Base-by-base conservation (phyloP, 805 yeast genomes). In the Saccharomyces paradoxus region DNA sequence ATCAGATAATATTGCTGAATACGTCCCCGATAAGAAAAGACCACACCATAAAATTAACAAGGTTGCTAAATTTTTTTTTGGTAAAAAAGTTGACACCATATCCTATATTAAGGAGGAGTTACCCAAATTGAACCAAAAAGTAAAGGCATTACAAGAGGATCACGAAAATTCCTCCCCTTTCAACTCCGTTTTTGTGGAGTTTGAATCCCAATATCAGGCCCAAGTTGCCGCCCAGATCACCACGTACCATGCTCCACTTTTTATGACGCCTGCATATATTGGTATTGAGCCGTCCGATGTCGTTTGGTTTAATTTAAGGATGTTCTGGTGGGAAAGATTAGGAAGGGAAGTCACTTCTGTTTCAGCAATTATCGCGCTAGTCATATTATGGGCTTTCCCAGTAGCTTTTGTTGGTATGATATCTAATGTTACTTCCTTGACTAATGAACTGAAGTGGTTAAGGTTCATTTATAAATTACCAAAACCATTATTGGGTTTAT, bases 241-340 rank as follows among this genome's bases (percentile, higher is more conserved):
- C 3, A 73, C 82, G 14, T 85, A 83, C 63, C 91, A 86, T 67
- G 77, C 74, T 49, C 89, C 94, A 0, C 68, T 86, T 58, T 77
- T 81, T 59, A 75, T 86, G 77, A 60, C 70, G 24, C 89, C 90
- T 3, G 77, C 79, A 17, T 77, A 74, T 59, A 77, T 80, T 50
- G 91, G 91, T 41, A 69, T 84, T 51, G 83, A 79, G 55, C 88
- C 91, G 1, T 69, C 63, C 0, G 85, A 86, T 63, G 72, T 87
- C 48, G 71, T 77, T 56, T 87, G 94, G 94, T 68, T 80, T 51
- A 87, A 87, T 67, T 74, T 86, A 81, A 77, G 94, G 66, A 68
- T 87, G 70, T 81, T 81, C 62, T 87, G 94, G 91, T 85, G 89
- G 86, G 95, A 87, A 69, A 72, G 83, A 62, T 66, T 84, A 21